A percentile compares a stretch with the other conserved stretches of the same genome.
Evolutionary conservation across 805 yeast genomes (phyloP).

Genomic region (Lipomyces orientalis): DNA sequence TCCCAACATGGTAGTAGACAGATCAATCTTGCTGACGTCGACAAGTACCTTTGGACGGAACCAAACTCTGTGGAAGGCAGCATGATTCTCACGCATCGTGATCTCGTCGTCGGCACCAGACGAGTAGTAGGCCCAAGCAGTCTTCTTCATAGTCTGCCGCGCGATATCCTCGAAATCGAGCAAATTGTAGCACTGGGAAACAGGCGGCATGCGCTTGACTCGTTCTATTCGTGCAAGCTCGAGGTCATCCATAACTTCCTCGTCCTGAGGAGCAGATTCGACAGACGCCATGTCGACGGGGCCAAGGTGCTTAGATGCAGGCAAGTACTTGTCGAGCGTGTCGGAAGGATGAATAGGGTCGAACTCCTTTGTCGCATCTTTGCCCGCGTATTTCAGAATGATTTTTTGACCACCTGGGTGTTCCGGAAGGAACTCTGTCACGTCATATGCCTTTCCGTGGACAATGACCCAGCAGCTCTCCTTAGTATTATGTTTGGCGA

Average conservation of each 20-base stretch:
- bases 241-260: conserved; percentile 45
- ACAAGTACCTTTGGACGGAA: conserved; percentile 84
- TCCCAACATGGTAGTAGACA: conserved; percentile 79
- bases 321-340: conserved; percentile 67
- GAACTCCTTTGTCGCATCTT: conserved; percentile 81
- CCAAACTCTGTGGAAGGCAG: conserved; percentile 84
- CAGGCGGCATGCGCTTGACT: conserved; percentile 64
- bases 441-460: conserved; percentile 78
- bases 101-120: conserved; percentile 94
- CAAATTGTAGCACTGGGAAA: conserved; percentile 72
- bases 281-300: conserved; percentile 45
- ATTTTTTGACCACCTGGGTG: conserved; percentile 69
- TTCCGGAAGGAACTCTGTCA: conserved; percentile 63
- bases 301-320: conserved; percentile 67
- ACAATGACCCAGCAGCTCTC: conserved; percentile 85
- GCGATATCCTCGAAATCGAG: conserved; percentile 91
- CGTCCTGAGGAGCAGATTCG: conserved; percentile 32
- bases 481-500: conserved; percentile 59
- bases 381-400: conserved; percentile 66
- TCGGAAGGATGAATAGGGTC: conserved; percentile 93
- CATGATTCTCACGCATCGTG: conserved; percentile 85
- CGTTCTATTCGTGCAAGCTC: conserved; percentile 53
- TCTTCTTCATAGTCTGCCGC: conserved; percentile 70
- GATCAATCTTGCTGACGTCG: conserved; percentile 76
- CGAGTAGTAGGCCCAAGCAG: conserved; percentile 93